A percentile compares a stretch with the other conserved stretches of the same genome.
Evolutionary conservation across 2,329 filamentous ascomycete species (phyloP).

Genomic region (Corynespora cassiicola): DNA sequence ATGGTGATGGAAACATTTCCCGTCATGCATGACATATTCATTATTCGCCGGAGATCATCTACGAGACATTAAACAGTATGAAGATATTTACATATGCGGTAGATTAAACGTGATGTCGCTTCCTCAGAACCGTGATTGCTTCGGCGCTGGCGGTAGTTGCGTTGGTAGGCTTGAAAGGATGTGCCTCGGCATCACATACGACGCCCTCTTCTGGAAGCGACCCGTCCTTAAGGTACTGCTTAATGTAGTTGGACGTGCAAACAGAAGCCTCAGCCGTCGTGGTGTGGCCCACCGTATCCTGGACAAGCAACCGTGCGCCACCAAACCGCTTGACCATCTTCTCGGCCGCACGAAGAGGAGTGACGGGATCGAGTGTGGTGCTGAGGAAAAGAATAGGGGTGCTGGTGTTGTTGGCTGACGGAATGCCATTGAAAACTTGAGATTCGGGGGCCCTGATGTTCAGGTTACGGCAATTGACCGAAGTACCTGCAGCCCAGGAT

Average conservation of each 20-base stretch:
- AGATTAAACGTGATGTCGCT: too few species aligned
- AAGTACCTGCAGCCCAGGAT: conserved; percentile 13
- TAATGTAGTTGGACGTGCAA: conserved; percentile 14
- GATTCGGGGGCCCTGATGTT: conserved; percentile 12
- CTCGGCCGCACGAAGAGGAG: conserved; percentile 13
- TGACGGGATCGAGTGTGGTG: conserved; percentile 17
- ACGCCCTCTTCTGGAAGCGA: conserved; percentile 13
- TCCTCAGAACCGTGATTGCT: too few species aligned
- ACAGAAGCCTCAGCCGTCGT: conserved; percentile 2
- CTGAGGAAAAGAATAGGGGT: conserved; percentile 19
- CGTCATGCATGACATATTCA: too few species aligned
- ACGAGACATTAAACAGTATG: too few species aligned
- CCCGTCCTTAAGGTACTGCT: conserved; percentile 15
- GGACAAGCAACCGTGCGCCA: conserved; percentile 15
- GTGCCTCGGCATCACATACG: conserved; percentile 9
- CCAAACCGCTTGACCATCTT: conserved; percentile 19
- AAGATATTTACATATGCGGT: too few species aligned
- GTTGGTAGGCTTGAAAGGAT: conserved; percentile 9
- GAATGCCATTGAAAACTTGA: conserved; percentile 14
- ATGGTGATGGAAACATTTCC: too few species aligned
- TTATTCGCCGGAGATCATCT: too few species aligned
- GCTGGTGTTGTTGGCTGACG: conserved; percentile 10
- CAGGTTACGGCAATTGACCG: conserved; percentile 11
- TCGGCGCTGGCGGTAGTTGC: too few species aligned
- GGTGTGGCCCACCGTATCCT: conserved; percentile 16